Conservation (phyloP, 768 basidiomycete species). For the Trametes coccinea region DNA sequence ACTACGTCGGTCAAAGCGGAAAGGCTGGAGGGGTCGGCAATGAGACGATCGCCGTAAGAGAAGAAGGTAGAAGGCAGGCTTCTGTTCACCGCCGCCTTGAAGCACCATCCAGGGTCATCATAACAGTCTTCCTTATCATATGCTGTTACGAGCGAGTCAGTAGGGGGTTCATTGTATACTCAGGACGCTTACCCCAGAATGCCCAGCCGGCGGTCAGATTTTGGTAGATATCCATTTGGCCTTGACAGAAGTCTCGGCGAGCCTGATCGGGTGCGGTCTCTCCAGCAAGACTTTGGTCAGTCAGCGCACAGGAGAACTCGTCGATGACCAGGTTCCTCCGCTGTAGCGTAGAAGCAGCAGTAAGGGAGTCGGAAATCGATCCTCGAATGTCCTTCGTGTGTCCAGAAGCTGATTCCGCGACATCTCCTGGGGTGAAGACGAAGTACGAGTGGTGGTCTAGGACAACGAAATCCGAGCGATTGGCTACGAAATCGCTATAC, state of each 20-base stretch:
- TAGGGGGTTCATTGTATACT: not conserved
- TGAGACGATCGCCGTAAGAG: constrained; percentile 42
- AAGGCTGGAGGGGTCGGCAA: constrained; percentile 26
- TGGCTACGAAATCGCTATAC: constrained; percentile 51
- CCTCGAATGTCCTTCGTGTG: constrained; percentile 43
- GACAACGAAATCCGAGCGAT: constrained; percentile 61
- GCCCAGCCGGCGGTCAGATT: constrained; percentile 61
- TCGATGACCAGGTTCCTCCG: constrained; percentile 48
- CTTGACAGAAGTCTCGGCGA: constrained; percentile 52
- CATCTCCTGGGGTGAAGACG: constrained; percentile 60
- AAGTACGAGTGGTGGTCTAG: constrained; percentile 77
- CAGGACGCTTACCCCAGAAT: constrained; percentile 60
- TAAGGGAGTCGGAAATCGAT: constrained; percentile 29
- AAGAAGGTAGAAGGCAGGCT: constrained; percentile 60
- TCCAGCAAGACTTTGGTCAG: constrained; percentile 47
- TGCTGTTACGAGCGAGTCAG: constrained; percentile 35
- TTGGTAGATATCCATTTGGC: constrained; percentile 59
- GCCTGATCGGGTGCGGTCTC: constrained; percentile 48
- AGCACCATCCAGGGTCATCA: constrained; percentile 68
- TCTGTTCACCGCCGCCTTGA: constrained; percentile 57
- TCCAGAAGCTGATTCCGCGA: constrained; percentile 42
- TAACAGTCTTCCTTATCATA: constrained; percentile 64
- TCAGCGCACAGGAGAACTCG: constrained; percentile 55
- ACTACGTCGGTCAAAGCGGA: constrained; percentile 26
- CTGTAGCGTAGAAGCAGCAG: constrained; percentile 31